Conservation (phyloP, 768 basidiomycete genomes). For the Amanita molliuscula region DNA sequence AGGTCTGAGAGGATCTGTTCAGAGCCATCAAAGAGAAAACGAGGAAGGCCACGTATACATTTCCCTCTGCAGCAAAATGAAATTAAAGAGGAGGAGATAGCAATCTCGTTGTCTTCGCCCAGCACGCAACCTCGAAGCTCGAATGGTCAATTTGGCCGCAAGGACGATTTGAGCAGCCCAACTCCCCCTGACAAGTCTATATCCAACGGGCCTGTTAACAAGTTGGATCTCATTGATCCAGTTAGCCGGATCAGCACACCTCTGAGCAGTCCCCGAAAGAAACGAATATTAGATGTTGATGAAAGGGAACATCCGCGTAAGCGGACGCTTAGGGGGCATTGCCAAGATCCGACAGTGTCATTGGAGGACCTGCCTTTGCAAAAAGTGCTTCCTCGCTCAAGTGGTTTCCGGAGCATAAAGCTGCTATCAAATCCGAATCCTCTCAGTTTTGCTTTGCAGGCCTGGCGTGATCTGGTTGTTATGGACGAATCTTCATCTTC, state of each 20-base stretch:
- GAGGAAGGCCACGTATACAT: conserved; percentile 30
- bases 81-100: conserved; percentile 20
- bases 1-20: neutral
- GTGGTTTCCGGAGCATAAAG: conserved; percentile 33
- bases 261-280: conserved; percentile 15
- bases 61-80: conserved; percentile 19
- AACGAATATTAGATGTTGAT: conserved; percentile 21
- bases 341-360: conserved; percentile 12
- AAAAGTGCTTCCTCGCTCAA: conserved; percentile 30
- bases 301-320: conserved; percentile 26
- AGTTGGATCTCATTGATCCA: neutral
- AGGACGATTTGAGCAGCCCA: conserved; percentile 38
- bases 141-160: conserved; percentile 52
- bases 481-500: conserved; percentile 31
- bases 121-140: conserved; percentile 43
- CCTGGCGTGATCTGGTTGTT: conserved; percentile 40
- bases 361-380: conserved; percentile 16
- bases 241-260: neutral
- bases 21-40: conserved; percentile 25
- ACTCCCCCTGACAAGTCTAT: neutral
- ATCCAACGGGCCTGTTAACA: neutral
- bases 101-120: conserved; percentile 33
- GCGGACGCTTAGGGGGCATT: conserved; percentile 9
- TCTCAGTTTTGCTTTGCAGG: conserved; percentile 44
- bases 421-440: conserved; percentile 53